A percentile compares a stretch with the other conserved stretches of the same genome.
These are phyloP conservation scores for Mycena floridula DNA, from an alignment of 768 basidiomycete species.

Conservation along the genomic window DNA sequence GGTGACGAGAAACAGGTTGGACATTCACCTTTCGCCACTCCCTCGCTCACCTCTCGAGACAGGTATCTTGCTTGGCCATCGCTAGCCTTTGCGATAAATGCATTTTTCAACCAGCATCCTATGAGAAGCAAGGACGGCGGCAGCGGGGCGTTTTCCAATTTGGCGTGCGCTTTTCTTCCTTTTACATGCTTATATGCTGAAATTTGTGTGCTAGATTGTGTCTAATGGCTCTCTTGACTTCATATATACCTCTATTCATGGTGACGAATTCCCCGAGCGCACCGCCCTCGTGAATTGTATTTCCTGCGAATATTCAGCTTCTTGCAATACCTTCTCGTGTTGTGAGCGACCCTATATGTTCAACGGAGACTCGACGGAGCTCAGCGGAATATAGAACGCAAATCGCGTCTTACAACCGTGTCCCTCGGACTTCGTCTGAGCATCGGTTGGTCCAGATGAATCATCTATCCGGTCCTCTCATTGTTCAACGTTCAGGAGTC, in stretches of 20 bases:
- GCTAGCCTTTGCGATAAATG: constrained; percentile 35
- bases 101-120: constrained; percentile 43
- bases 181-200: neutral
- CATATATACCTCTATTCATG: neutral
- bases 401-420: too few species aligned
- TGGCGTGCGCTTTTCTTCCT: constrained; percentile 22
- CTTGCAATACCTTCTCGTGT: too few species aligned
- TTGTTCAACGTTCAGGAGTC: too few species aligned
- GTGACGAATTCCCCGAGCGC: too few species aligned
- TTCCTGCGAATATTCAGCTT: too few species aligned
- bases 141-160: neutral
- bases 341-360: too few species aligned
- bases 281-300: too few species aligned
- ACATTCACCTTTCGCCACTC: neutral
- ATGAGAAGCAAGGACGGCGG: constrained; percentile 44
- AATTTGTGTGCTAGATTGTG: neutral
- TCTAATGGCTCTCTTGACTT: neutral
- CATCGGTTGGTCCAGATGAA: too few species aligned
- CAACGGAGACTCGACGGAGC: too few species aligned
- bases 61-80: constrained; percentile 48
- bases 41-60: neutral
- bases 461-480: too few species aligned
- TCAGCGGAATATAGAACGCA: too few species aligned
- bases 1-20: constrained; percentile 46
- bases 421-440: too few species aligned